Conservation (phyloP, 2,329 filamentous ascomycete genomes). For the Microcyclosporella mali region DNA sequence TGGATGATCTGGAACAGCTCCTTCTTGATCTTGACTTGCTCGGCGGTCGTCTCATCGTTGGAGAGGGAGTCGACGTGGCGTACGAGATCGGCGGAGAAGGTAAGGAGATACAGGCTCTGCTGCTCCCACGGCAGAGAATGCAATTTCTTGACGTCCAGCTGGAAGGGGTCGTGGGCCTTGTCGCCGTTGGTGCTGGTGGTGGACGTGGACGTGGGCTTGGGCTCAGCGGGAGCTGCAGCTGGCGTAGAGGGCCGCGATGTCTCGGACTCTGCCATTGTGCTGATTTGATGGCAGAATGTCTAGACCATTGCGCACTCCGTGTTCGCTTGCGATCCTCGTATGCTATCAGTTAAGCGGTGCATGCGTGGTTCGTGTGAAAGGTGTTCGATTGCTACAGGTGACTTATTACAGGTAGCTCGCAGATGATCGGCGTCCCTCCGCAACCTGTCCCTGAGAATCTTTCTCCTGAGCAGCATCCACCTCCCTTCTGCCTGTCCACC, state of each 20-base stretch:
- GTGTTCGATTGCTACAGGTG: too few relatives aligned
- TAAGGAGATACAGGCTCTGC: constrained; percentile 89
- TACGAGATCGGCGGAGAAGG: constrained; percentile 74
- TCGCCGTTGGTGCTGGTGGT: constrained; percentile 14
- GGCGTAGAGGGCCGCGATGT: constrained; percentile 9
- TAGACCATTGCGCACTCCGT: constrained; percentile 9
- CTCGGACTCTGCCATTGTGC: constrained; percentile 16
- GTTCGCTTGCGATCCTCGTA: not conserved
- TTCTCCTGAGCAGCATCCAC: not conserved
- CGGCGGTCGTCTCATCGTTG: constrained; percentile 72
- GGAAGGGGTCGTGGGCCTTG: constrained; percentile 15
- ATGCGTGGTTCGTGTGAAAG: not conserved
- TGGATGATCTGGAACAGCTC: constrained; percentile 91
- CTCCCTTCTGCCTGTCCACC: not conserved
- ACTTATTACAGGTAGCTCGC: too few relatives aligned
- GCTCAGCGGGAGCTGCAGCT: not conserved
- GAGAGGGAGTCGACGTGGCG: constrained; percentile 71
- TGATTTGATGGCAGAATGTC: not conserved
- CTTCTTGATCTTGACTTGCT: constrained; percentile 88
- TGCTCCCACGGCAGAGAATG: constrained; percentile 86
- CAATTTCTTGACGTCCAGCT: constrained; percentile 86
- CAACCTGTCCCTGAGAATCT: not conserved
- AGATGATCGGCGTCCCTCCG: not conserved
- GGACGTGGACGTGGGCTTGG: not conserved
- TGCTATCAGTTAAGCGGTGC: not conserved